Base-by-base conservation (phyloP, 2,329 filamentous ascomycete genomes). In the Pyrenophora teres region DNA sequence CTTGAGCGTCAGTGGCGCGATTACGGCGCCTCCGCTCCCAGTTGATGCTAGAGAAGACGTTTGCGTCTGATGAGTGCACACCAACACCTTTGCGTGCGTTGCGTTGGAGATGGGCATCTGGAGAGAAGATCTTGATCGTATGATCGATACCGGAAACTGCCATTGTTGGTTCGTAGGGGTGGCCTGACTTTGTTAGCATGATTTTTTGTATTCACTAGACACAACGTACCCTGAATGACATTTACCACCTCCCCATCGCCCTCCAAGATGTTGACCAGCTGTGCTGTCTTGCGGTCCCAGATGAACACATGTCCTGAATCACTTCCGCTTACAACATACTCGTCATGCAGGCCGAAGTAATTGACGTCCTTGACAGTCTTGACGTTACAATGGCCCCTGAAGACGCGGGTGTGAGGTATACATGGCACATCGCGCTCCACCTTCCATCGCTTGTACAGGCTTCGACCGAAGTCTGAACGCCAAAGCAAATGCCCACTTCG, bases 231-330 rank as follows among this genome's bases (percentile, higher is more conserved):
- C 78, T 87, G 83, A 12, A 87, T 76, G 13, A 88, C 86, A 61
- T 88, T 88, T 50, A 88, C 86, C n/a, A 87, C 83, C 56, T 88
- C 86, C 19, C 82, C 82, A 65, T 88, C 86, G 1, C 83, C 86
- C 66, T 86, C 81, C 6, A 88, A 75, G 13, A 88, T 85, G 63
- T 87, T 87, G 42, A 87, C 76, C 41, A 88, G 72, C 49, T 83
- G 75, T 15, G 77, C 75, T 4, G 83, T 85, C 62, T 85, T 84
- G 48, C 81, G 80, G 60, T 88, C 84, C 86, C 85, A 88, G 45
- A 88, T 87, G 69, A 88, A 88, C 19, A 88, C 65, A 64, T 88
- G 81, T 0, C 86, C 86, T 43, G 81, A 84, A 62, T 88, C 86
- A 52, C 82, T 85, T 5, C 86, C 86, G 50, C 82, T 85, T 9